A percentile compares a stretch with the other conserved stretches of the same genome.
Conservation (phyloP, 1,139 yeast species). For the Candida pseudoviswanathii region DNA sequence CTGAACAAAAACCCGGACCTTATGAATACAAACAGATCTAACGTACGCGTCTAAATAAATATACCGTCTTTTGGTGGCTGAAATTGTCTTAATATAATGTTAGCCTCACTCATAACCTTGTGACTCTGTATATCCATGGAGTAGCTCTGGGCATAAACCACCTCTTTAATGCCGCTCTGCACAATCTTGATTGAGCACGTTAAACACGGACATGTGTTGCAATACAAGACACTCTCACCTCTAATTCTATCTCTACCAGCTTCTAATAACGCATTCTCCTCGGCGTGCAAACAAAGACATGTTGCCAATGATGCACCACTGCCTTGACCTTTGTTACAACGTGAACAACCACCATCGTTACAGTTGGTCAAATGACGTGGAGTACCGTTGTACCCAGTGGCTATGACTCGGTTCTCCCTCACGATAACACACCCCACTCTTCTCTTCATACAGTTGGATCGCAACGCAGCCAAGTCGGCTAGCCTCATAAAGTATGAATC, state of each 20-base stretch:
- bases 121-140: constrained; percentile 84
- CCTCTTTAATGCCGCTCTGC: constrained; percentile 88
- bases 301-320: constrained; percentile 65
- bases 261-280: constrained; percentile 92
- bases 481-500: constrained; percentile 92
- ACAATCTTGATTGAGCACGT: constrained; percentile 95
- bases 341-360: constrained; percentile 90
- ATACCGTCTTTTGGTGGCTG: constrained; percentile 58
- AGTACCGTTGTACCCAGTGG: constrained; percentile 98
- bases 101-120: constrained; percentile 71
- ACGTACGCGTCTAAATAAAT: constrained; percentile 27
- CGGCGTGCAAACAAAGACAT: constrained; percentile 94
- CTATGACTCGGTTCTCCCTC: constrained; percentile 80
- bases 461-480: constrained; percentile 88
- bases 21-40: constrained; percentile 64
- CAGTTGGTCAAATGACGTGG: constrained; percentile 87
- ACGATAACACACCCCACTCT: constrained; percentile 96
- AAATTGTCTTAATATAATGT: constrained; percentile 73
- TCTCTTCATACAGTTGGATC: constrained; percentile 96
- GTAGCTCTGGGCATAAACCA: constrained; percentile 91
- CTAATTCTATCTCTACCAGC: constrained; percentile 85
- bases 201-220: constrained; percentile 96
- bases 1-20: constrained; percentile 78
- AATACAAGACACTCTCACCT: constrained; percentile 67
- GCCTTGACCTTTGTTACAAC: constrained; percentile 79